Base-by-base conservation (phyloP, 2,329 filamentous ascomycete species). In the Pseudocercospora pini-densiflorae region DNA sequence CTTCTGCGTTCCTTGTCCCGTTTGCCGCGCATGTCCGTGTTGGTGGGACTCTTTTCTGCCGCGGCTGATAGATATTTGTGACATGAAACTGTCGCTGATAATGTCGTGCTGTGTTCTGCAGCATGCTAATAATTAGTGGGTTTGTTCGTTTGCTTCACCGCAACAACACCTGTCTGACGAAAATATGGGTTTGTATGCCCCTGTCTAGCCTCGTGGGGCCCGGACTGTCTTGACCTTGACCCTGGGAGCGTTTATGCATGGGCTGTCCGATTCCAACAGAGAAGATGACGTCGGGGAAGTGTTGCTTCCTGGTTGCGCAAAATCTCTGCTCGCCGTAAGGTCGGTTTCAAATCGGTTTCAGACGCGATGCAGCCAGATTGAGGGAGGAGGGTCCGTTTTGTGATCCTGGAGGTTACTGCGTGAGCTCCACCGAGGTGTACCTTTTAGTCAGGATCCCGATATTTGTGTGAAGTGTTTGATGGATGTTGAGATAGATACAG, bases 301-400 rank as follows among this genome's bases (percentile, higher is more conserved):
- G 12, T 51, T 54, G 58, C 31, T 63, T 47, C 33, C 53, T 47
- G 36, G 54, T 64, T 54, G 58, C 45, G 58, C 40, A 19, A 61
- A 61, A 61, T 60, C 31, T 65, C 53, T 59, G n/a, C 47, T 62
- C 61, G 64, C 64, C 27, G 21, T 9, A 66, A 63, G 57, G 59
- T 60, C 62, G 47, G 62, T 61, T 61, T 60, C 62, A 63, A 33
- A 53, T 63, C 61, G 60, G 64, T 66, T 63, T 66, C 60, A 65
- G 59, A 45, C 6, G 59, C 29, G 31, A 54, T 57, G 63, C 59
- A 58, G 53, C 59, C 51, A 43, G 24, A 59, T 61, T 53, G 63
- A 49, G 49, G 63, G 40, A 53, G 55, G 9, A 51, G 54, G 59
- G 36, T 29, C 24, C 57, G 53, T 58, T 61, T 47, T 49, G 59